A percentile compares a stretch with the other conserved stretches of the same genome.
Conservation (phyloP, 73 alveolate species). For the Blepharisma stoltei region DNA sequence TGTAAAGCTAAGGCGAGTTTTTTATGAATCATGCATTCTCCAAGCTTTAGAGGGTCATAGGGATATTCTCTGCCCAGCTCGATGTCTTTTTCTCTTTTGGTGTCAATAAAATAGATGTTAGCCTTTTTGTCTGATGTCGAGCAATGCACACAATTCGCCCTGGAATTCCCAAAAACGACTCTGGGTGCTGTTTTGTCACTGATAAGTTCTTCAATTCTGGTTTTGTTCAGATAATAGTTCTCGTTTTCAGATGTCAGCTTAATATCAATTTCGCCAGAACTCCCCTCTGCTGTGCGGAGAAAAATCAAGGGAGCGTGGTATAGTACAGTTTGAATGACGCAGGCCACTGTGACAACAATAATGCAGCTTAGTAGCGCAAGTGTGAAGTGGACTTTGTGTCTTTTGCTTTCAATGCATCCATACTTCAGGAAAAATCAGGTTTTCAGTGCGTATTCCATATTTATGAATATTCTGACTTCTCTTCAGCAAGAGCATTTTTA, state of each 20-base stretch:
- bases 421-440: slow-evolving; percentile 29
- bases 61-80: slow-evolving; percentile 38
- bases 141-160: neutral
- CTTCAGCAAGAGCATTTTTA: too few species aligned
- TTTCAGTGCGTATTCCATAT: too few species aligned
- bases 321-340: slow-evolving; percentile 63
- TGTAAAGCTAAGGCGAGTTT: neutral
- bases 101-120: slow-evolving; percentile 6
- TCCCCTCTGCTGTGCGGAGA: slow-evolving; percentile 68
- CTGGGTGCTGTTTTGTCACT: slow-evolving; percentile 22
- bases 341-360: slow-evolving; percentile 69
- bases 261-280: slow-evolving; percentile 57
- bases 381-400: slow-evolving; percentile 69
- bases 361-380: slow-evolving; percentile 71
- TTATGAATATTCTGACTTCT: too few species aligned
- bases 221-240: neutral
- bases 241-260: slow-evolving; percentile 31
- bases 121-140: neutral
- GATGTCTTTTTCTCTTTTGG: slow-evolving; percentile 29
- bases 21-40: slow-evolving; percentile 6
- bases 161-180: slow-evolving; percentile 33
- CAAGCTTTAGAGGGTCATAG: slow-evolving; percentile 6
- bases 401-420: slow-evolving; percentile 54
- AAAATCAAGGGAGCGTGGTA: slow-evolving; percentile 82
- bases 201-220: neutral